Conservation (phyloP, 441 rosid genomes). For the Jatropha multifida region DNA sequence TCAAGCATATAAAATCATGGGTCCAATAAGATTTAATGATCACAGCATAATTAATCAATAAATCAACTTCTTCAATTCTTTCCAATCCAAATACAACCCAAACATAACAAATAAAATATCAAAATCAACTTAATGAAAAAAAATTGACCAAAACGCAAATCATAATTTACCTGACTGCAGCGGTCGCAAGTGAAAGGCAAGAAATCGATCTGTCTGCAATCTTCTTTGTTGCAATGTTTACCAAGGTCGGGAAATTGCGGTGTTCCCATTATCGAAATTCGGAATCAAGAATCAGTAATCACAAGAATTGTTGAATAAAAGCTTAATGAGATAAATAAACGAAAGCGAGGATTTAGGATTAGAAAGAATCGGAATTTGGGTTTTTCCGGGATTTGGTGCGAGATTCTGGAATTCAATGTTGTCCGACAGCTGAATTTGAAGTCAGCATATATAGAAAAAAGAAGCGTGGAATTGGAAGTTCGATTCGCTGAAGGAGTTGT, state of each 20-base stretch:
- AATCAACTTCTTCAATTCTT: background rate
- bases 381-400: background rate
- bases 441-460: background rate
- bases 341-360: background rate
- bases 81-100: background rate
- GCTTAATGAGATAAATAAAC: background rate
- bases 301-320: background rate
- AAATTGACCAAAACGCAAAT: background rate
- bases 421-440: background rate
- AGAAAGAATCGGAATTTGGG: background rate
- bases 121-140: background rate
- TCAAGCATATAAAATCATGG: background rate
- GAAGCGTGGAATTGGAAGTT: conserved; percentile 7
- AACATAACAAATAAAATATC: background rate
- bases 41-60: background rate
- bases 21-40: background rate
- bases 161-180: conserved; percentile 57
- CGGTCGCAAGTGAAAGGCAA: conserved; percentile 94
- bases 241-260: conserved; percentile 98
- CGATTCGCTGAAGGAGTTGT: background rate
- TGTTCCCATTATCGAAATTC: conserved; percentile 59
- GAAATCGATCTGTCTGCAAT: conserved; percentile 87
- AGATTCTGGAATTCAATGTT: conserved; percentile 5
- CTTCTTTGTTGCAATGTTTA: conserved; percentile 71
- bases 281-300: background rate